Conservation (phyloP, 306 rosid species). For the Glycine soja region DNA sequence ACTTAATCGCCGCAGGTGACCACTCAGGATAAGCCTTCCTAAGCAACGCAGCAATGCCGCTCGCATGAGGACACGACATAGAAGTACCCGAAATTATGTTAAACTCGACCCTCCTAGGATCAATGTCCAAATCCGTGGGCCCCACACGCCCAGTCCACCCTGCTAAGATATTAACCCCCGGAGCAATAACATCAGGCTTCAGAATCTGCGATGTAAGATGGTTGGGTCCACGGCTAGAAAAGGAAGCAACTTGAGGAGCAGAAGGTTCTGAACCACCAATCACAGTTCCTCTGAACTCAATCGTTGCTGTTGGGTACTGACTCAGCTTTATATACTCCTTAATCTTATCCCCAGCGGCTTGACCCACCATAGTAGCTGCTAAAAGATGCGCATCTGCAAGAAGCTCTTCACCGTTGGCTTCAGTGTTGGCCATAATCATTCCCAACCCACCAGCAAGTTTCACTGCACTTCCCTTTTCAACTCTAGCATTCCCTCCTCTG, state of each 20-base stretch:
- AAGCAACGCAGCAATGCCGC: conserved; percentile 86
- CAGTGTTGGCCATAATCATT: conserved; percentile 70
- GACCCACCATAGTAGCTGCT: conserved; percentile 88
- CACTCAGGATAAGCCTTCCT: conserved; percentile 75
- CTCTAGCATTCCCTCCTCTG: conserved; percentile 86
- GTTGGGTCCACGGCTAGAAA: conserved; percentile 92
- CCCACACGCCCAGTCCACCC: conserved; percentile 83
- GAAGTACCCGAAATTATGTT: conserved; percentile 96
- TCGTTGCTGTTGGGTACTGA: conserved; percentile 62
- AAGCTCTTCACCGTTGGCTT: conserved; percentile 77
- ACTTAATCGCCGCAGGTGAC: conserved; percentile 87
- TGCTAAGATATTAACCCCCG: conserved; percentile 91
- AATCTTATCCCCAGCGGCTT: conserved; percentile 67
- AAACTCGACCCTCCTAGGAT: conserved; percentile 86
- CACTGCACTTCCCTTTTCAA: conserved; percentile 79
- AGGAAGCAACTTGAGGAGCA: conserved; percentile 83
- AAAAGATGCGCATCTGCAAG: conserved; percentile 83
- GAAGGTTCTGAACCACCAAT: conserved; percentile 68
- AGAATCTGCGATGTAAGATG: conserved; percentile 74
- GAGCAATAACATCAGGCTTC: conserved; percentile 92
- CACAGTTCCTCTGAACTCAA: conserved; percentile 75
- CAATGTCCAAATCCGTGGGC: conserved; percentile 80
- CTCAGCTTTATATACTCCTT: conserved; percentile 57
- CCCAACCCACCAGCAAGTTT: conserved; percentile 79
- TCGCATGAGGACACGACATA: conserved; percentile 92